These are phyloP conservation scores for Blumeria hordei DNA, from an alignment of 2,329 filamentous ascomycete species.

Conservation along the genomic window DNA sequence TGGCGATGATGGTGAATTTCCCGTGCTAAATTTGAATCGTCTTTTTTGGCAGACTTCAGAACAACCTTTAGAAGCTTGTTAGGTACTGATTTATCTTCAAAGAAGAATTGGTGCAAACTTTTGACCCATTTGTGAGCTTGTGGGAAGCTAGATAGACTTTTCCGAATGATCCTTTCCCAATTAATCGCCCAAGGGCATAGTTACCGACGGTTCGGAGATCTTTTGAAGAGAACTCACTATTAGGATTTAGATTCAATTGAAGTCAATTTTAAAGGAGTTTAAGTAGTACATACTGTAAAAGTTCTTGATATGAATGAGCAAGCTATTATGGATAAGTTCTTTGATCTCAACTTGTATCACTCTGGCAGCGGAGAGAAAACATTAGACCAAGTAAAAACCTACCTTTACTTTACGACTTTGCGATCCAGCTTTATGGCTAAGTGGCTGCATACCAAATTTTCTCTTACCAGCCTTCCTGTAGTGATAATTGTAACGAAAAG, in stretches of 20 bases:
- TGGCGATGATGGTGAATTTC: conserved; percentile 98
- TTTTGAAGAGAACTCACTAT: conserved; percentile 76
- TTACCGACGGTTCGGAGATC: conserved; percentile 86
- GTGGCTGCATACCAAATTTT: not conserved
- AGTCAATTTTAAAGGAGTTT: conserved; percentile 8
- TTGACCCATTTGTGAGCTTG: conserved; percentile 95
- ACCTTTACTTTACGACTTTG: conserved; percentile 39
- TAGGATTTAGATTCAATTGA: not conserved
- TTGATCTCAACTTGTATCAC: conserved; percentile 7
- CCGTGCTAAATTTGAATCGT: conserved; percentile 81
- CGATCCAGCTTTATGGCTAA: conserved; percentile 29
- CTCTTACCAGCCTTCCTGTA: not conserved
- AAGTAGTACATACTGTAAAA: conserved; percentile 53
- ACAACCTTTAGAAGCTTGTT: conserved; percentile 42
- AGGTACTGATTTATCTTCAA: conserved; percentile 1
- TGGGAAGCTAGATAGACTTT: conserved; percentile 93
- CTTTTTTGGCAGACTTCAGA: conserved; percentile 91
- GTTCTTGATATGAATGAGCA: conserved; percentile 85
- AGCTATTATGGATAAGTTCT: conserved; percentile 34
- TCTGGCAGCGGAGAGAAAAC: not conserved
- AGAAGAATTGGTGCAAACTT: conserved; percentile 30
- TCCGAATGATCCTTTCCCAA: conserved; percentile 94
- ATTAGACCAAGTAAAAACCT: conserved; percentile 3
- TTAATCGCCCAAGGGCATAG: conserved; percentile 73
- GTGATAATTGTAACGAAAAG: not conserved